These are phyloP conservation scores for Mortierella sp. DNA, from an alignment of 371 early-diverging fungal genomes.

Conservation along the genomic window DNA sequence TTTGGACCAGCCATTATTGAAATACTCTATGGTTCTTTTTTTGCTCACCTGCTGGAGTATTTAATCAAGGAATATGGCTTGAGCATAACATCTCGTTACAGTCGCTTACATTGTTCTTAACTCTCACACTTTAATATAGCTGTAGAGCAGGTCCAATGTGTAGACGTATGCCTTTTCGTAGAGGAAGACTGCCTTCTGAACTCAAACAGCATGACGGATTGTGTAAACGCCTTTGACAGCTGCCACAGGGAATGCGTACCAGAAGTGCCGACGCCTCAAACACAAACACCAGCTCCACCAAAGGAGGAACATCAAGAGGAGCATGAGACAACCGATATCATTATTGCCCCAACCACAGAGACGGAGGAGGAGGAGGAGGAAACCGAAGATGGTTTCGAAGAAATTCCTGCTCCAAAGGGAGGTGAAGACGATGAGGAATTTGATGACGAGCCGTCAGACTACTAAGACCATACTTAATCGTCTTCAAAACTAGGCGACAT, in stretches of 20 bases:
- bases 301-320: background rate
- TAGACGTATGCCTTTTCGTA: background rate
- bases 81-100: background rate
- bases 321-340: background rate
- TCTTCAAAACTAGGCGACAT: too few species aligned
- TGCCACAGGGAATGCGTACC: background rate
- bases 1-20: too few species aligned
- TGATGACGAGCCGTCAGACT: constrained; percentile 27
- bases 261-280: background rate
- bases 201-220: background rate
- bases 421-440: constrained; percentile 33
- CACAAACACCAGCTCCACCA: background rate
- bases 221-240: background rate
- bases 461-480: background rate
- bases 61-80: too few species aligned
- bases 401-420: constrained; percentile 14
- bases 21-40: too few species aligned
- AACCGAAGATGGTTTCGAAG: background rate
- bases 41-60: too few species aligned
- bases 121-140: background rate
- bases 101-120: background rate
- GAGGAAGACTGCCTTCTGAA: background rate
- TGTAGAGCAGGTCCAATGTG: background rate
- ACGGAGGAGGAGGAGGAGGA: constrained; percentile 8
- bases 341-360: background rate